Conservation (phyloP, 192 early-diverging fungal genomes). For the Dispira simplex region DNA sequence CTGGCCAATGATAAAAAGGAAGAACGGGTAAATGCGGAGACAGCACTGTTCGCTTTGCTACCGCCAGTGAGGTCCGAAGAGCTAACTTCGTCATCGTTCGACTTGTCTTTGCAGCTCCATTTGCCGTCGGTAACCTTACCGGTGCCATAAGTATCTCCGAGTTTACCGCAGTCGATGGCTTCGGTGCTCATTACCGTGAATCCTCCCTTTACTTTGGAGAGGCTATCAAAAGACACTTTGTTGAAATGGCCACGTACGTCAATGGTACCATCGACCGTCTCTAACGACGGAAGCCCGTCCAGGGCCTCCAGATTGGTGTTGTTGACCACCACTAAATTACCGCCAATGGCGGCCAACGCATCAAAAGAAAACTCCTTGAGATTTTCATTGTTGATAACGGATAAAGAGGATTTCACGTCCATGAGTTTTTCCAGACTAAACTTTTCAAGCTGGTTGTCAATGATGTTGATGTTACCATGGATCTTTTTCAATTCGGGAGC, state of each 20-base stretch:
- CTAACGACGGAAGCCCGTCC: conserved; percentile 34
- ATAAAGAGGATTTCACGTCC: conserved; percentile 35
- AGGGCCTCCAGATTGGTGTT: conserved; percentile 40
- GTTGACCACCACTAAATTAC: conserved; percentile 43
- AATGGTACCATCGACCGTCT: conserved; percentile 37
- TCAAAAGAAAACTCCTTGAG: conserved; percentile 40
- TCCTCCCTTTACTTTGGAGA: conserved; percentile 39
- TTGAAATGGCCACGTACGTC: conserved; percentile 41
- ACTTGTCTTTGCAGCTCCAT: conserved; percentile 10
- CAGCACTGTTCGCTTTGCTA: not conserved
- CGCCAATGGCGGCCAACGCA: conserved; percentile 34
- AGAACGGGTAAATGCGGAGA: not conserved
- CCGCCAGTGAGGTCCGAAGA: not conserved
- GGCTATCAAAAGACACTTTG: conserved; percentile 32
- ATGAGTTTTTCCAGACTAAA: conserved; percentile 29
- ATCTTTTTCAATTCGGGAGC: conserved; percentile 28
- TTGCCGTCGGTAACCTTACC: conserved; percentile 1
- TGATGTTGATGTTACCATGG: conserved; percentile 36
- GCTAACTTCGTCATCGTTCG: conserved; percentile 3
- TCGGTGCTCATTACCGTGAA: conserved; percentile 46
- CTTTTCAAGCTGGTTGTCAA: conserved; percentile 35
- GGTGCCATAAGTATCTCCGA: conserved; percentile 7
- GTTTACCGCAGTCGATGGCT: conserved; percentile 29
- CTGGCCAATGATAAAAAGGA: not conserved
- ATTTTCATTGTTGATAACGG: conserved; percentile 34